Base-by-base conservation (phyloP, 331 rosid species). In the Acacia pycnantha region DNA sequence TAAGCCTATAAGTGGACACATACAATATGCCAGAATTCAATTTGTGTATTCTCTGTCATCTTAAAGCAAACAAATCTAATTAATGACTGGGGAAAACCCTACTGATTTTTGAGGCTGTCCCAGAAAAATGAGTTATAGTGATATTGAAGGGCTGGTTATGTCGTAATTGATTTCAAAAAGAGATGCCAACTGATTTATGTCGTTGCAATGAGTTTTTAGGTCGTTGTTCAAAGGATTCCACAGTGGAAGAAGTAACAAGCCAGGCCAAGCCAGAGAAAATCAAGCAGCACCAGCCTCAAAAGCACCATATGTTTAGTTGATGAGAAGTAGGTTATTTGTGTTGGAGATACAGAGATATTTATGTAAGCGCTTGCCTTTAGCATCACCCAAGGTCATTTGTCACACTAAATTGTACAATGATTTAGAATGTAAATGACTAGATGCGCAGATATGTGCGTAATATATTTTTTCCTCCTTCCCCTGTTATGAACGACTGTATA, bases 221-320 rank as follows among this genome's bases (percentile, higher is more conserved):
- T 91, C 41, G 90, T 88, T 83, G 93, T 93, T 85, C 98, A 90
- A 77, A 91, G 93, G 91, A 81, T 91, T 72, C 98, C 97, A 56
- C 97, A 93, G 83, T 73, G 92, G 97, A 93, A 95, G 88, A 95
- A 93, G 90, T 93, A 77, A 86, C 26, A 19, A 54, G 78, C 67
- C 43, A 27, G 64, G 26, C 70, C 61, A 64, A 53, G 80, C 72
- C 66, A 9, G 31, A 59, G 4, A 59, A 24, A 24, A 4, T 70
- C 69, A 56, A 64, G 77, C 72, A 6, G 80, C 72, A 51, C 29
- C 35, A 46, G 48, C 51, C 58, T 58, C 48, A 66, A 59, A 48
- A 76, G 51, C 64, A 47, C 75, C 78, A 50, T 70, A 1, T 62
- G 12, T 62, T 62, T 62, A 12, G 11, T 47, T 50, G n/a, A 27